A percentile compares a stretch with the other conserved stretches of the same genome.
These are phyloP conservation scores for Scytalidium lignicola DNA, from an alignment of 2,329 filamentous ascomycete genomes.

Conservation along the genomic window DNA sequence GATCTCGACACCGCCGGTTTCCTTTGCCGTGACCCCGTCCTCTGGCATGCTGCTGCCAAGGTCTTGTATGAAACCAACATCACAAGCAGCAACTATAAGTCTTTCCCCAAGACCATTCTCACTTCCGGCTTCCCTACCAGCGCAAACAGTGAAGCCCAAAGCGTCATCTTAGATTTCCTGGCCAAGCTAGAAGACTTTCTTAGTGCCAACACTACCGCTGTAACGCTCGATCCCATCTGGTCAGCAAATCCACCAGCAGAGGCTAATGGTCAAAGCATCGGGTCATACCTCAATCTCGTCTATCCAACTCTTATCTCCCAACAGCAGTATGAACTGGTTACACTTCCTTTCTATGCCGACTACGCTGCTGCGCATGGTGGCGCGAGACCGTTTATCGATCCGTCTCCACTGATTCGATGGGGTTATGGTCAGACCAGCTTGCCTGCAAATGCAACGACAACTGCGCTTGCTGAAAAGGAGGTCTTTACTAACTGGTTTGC, in stretches of 20 bases:
- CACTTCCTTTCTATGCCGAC: conserved; percentile 43
- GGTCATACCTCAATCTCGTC: conserved; percentile 35
- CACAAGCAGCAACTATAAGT: conserved; percentile 29
- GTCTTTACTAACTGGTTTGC: conserved; percentile 43
- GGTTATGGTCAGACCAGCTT: conserved; percentile 37
- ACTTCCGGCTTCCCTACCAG: conserved; percentile 37
- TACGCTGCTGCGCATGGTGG: conserved; percentile 41
- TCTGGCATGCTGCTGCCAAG: conserved; percentile 38
- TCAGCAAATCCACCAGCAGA: conserved; percentile 20
- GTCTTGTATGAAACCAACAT: conserved; percentile 42
- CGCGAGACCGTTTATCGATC: conserved; percentile 43
- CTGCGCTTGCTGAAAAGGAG: conserved; percentile 45
- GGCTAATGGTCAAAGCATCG: conserved; percentile 27
- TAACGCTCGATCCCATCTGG: conserved; percentile 16
- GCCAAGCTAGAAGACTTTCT: conserved; percentile 38
- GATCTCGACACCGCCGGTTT: conserved; percentile 43
- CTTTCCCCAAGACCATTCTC: conserved; percentile 36
- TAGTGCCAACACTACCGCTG: conserved; percentile 26
- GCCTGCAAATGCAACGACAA: conserved; percentile 30
- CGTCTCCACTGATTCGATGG: conserved; percentile 42
- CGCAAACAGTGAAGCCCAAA: conserved; percentile 30
- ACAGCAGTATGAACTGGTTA: conserved; percentile 39
- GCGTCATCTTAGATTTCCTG: conserved; percentile 36
- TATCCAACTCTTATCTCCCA: conserved; percentile 43
- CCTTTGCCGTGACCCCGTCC: conserved; percentile 36